Evolutionary conservation across 768 basidiomycete species (phyloP).

Genomic region (Saitozyma sp.): DNA sequence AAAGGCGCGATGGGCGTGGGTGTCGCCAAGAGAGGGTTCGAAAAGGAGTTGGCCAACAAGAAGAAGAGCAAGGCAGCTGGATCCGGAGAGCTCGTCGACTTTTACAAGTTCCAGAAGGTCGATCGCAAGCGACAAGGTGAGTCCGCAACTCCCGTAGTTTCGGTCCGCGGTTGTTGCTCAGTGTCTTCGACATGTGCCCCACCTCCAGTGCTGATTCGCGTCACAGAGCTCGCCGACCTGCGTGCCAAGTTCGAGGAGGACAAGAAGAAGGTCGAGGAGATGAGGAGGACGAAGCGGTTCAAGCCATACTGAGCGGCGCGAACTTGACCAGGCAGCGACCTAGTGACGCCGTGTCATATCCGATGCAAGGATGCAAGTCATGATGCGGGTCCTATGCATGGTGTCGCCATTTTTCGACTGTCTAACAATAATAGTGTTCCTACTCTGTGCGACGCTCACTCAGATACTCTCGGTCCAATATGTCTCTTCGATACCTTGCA

Average conservation of each 20-base stretch:
- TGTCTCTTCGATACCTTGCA: too few species aligned
- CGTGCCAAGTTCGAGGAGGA: constrained; percentile 84
- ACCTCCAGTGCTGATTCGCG: constrained; percentile 5
- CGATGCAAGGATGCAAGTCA: too few species aligned
- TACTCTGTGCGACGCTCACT: too few species aligned
- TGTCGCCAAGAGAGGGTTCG: constrained; percentile 64
- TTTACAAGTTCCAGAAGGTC: constrained; percentile 87
- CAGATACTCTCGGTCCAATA: too few species aligned
- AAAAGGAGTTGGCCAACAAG: constrained; percentile 49
- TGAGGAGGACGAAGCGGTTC: constrained; percentile 77
- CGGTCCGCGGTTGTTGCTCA: neutral
- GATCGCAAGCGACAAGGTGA: constrained; percentile 83
- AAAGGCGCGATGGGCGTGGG: constrained; percentile 70
- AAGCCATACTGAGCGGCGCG: constrained; percentile 70
- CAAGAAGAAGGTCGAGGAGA: constrained; percentile 76
- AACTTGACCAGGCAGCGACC: neutral
- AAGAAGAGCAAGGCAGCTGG: constrained; percentile 64
- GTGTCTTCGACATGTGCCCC: constrained; percentile 28
- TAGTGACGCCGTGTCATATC: too few species aligned
- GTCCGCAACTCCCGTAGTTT: constrained; percentile 18
- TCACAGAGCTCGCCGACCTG: constrained; percentile 61
- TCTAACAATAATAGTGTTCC: neutral
- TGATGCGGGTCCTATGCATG: neutral
- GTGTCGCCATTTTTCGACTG: neutral
- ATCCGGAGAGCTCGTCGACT: constrained; percentile 56